Evolutionary conservation across 2,329 filamentous ascomycete species (phyloP), one percentile per base, ranked within the genome.

Genomic region (Penicillium sp.): DNA sequence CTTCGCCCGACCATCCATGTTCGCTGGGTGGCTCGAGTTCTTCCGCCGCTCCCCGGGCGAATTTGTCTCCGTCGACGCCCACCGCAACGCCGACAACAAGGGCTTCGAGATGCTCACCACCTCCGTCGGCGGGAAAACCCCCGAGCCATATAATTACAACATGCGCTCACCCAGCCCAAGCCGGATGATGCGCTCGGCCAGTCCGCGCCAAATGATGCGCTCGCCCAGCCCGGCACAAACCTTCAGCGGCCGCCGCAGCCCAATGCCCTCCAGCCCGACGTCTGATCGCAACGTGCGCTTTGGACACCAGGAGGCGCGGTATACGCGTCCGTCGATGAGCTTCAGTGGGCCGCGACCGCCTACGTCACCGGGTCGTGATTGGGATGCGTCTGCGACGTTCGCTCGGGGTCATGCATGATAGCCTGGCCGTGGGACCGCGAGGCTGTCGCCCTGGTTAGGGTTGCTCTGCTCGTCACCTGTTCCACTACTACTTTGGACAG

Each of bases 11-110:
- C 87, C 85, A 74, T 89, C 90, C n/a, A 96, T 98, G 88, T 81
- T 96, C 56, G 84, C 82, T 3, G 95, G 90, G 62, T 99, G 95
- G 95, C 66, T 81, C 43, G 87, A 96, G 27, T 77, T 93, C 43
- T 75, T 87, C 65, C 79, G 75, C 55, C 73, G 76, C 22, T 74
- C 72, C 37, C 76, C 78, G 59, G 86, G 89, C 68, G 94, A 98
- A 74, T 98, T 97, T 69, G 90, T 96, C 63, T 96, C 91, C 40
- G 88, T 90, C 47, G 94, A 97, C 72, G 92, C 92, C 49, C 84
- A 85, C 60, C 75, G 83, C 59, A 87, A 87, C 64, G 83, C 85
- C 74, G 86, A 88, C 68, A 82, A 81, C 73, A 85, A 86, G 79
- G 86, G 88, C 75, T 93, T 93, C 81, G 90, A 93, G 82, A 92